Evolutionary conservation across 169 alveolate genomes (phyloP).

Genomic region (Babesia bigemina): DNA sequence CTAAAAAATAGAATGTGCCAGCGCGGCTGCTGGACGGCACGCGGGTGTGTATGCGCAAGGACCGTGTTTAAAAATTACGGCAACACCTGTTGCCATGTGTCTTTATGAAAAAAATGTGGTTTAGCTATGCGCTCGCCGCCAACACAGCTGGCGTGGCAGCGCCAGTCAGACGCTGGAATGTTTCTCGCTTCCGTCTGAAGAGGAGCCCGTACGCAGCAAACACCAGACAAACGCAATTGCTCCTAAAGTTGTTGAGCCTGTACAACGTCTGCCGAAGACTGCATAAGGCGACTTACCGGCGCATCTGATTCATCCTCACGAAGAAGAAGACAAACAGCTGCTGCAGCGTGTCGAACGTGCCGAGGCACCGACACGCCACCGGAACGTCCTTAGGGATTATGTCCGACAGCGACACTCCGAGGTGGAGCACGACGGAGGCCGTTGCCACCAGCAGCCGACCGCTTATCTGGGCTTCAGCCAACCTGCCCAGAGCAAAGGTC

Average conservation of each 20-base stretch:
- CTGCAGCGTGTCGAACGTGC: not conserved
- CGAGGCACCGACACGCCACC: not conserved
- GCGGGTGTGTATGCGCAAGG: not conserved
- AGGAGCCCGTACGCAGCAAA: conserved; percentile 10
- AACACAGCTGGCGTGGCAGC: too few species aligned
- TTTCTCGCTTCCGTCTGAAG: not conserved
- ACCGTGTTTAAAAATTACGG: too few species aligned
- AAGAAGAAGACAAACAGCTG: conserved; percentile 15
- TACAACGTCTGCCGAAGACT: not conserved
- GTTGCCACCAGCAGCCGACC: conserved; percentile 5
- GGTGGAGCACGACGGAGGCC: not conserved
- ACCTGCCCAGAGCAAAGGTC: not conserved
- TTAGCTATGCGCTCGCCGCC: too few species aligned
- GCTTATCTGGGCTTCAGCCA: not conserved
- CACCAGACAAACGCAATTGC: conserved; percentile 15
- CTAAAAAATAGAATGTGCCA: not conserved
- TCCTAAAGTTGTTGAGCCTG: conserved; percentile 15
- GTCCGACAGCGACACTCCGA: not conserved
- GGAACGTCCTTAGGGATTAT: not conserved
- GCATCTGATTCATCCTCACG: conserved; percentile 21
- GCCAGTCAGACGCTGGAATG: too few species aligned
- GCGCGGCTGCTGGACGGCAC: not conserved
- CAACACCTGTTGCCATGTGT: too few species aligned
- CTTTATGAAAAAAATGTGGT: too few species aligned
- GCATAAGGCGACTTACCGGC: not conserved